phyloP scores from a whole-genome alignment of 2,329 filamentous ascomycete species.

The Cladosporium cucumerinum region DNA sequence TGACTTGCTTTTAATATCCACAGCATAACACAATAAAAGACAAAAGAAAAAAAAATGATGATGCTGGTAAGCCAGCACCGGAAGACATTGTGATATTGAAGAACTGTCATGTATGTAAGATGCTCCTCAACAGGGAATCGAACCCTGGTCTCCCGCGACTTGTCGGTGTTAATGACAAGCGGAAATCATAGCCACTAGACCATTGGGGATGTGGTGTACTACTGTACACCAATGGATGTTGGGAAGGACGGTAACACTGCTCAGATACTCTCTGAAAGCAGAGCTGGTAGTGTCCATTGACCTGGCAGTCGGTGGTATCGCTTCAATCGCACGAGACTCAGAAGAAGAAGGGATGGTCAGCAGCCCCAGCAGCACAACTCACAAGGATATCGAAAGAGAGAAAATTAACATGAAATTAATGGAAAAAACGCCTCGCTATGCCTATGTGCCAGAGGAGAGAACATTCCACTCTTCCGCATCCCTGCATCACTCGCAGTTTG shows the following conservation, averaged over 20 bases:
- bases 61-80: conserved; percentile 10
- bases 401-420: background rate
- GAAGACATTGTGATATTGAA: background rate
- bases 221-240: conserved; percentile 1
- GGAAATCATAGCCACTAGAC: conserved; percentile 17
- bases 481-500: background rate
- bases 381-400: background rate
- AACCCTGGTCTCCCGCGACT: conserved; percentile 16
- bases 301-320: too few relatives aligned
- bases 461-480: background rate
- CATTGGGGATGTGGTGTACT: conserved; percentile 13
- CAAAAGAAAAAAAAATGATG: background rate
- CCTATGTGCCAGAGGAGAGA: background rate
- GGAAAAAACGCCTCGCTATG: conserved; percentile 4
- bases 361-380: background rate
- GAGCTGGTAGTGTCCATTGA: too few relatives aligned
- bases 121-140: conserved; percentile 16
- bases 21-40: background rate
- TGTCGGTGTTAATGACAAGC: conserved; percentile 12
- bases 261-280: too few relatives aligned
- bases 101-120: conserved; percentile 1
- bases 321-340: too few relatives aligned
- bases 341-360: background rate
- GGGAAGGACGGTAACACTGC: too few relatives aligned
- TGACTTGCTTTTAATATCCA: too few relatives aligned